phyloP scores from a whole-genome alignment of 345 rosid species.

The Rhodamnia argentea region DNA sequence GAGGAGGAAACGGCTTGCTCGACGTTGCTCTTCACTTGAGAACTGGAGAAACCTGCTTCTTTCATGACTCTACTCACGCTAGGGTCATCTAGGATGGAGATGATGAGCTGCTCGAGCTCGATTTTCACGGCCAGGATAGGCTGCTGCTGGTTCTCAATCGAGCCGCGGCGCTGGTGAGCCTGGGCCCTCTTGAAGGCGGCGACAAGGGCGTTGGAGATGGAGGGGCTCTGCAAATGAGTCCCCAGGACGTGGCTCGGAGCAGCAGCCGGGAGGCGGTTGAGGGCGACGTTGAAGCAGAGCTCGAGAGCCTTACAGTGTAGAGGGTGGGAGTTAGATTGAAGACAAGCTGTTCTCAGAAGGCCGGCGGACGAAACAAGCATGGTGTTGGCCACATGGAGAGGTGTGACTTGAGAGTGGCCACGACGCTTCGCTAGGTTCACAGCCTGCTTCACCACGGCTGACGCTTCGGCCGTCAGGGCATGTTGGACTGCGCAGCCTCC shows the following conservation, averaged over 20 bases:
- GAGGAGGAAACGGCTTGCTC: conserved; percentile 49
- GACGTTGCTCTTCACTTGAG: conserved; percentile 78
- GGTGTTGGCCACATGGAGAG: conserved; percentile 88
- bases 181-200: conserved; percentile 98
- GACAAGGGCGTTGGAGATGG: conserved; percentile 84
- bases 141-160: conserved; percentile 85
- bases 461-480: conserved; percentile 73
- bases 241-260: conserved; percentile 53
- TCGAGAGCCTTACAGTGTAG: conserved; percentile 91
- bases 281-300: conserved; percentile 96
- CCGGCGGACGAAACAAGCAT: conserved; percentile 76
- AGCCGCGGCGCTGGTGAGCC: conserved; percentile 93
- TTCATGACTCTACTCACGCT: conserved; percentile 98
- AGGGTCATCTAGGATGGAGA: conserved; percentile 90
- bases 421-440: conserved; percentile 64
- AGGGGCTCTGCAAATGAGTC: conserved; percentile 39
- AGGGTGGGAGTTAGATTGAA: conserved; percentile 91
- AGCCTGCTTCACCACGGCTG: conserved; percentile 66
- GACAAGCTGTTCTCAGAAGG: conserved; percentile 77
- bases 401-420: conserved; percentile 97
- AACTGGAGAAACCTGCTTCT: conserved; percentile 92
- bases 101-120: conserved; percentile 82
- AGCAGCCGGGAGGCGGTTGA: conserved; percentile 90
- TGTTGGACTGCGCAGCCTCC: conserved; percentile 86
- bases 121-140: conserved; percentile 83